Base-by-base conservation (phyloP, 257 asterid genomes). In the Nicotiana undulata region DNA sequence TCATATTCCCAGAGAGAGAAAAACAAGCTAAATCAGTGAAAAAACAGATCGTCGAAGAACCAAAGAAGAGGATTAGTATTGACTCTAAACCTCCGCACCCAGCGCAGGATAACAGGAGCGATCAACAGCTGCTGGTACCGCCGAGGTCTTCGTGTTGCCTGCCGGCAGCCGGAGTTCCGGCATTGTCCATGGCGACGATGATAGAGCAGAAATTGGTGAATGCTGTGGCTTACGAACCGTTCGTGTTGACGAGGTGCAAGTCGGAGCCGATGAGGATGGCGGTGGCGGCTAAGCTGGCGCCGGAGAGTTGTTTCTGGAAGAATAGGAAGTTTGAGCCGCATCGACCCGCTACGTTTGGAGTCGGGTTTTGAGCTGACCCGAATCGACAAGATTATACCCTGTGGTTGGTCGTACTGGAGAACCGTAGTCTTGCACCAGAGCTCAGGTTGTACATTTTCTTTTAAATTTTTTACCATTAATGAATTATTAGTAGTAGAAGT, bases 181-280 rank as follows among this genome's bases (percentile, higher is more conserved):
- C 91, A n/a, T 61, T 70, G 56, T 84, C 88, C 1, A 84, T 84
- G 88, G 86, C 97, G 64, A 79, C 90, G 13, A 84, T 91, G 92
- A 87, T 91, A 4, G 98, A 95, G 86, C 97, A 88, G 86, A 90
- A 91, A 91, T 88, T 93, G 82, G 96, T 86, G 65, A 85, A 90
- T 17, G 89, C 86, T 6, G 94, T 86, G 58, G 98, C 84, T 4
- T 89, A 92, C 75, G 99, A 94, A 91, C 98, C 98, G 82, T 89
- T 91, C 13, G 99, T 81, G 85, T 86, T 93, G 86, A 92, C 97
- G 0, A 83, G 99, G 85, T 95, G 99, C 80, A 95, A 93, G 89
- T 95, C 99, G 31, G 99, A 95, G 93, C 99, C 99, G 61, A 91
- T 95, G 99, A 89, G 96, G 49, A 86, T 32, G 31, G 97, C 97